phyloP scores from a whole-genome alignment of 164 flowering plant species.

The Pachysandra terminalis region DNA sequence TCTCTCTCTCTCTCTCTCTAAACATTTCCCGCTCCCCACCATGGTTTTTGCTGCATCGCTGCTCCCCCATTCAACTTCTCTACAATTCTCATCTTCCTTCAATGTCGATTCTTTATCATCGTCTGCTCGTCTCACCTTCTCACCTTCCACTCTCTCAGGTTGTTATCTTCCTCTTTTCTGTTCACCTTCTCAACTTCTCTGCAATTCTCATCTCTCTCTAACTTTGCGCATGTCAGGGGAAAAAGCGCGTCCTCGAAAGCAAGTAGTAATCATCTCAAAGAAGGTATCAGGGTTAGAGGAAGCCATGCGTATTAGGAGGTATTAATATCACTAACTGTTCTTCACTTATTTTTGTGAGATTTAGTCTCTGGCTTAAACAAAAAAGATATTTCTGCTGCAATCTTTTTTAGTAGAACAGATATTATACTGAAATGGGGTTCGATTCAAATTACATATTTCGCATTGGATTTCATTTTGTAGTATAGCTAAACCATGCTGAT shows the following conservation, averaged over 20 bases:
- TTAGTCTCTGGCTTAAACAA: too few relatives aligned
- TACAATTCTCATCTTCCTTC: slow-evolving; percentile 31
- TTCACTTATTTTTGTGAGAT: too few relatives aligned
- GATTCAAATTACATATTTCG: too few relatives aligned
- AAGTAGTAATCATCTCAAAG: slow-evolving; percentile 36
- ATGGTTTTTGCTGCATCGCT: slow-evolving; percentile 32
- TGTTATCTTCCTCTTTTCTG: not conserved
- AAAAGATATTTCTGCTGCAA: too few relatives aligned
- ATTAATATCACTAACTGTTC: not conserved
- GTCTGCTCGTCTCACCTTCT: slow-evolving; percentile 24
- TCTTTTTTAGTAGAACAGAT: too few relatives aligned
- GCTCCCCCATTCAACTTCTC: slow-evolving; percentile 14
- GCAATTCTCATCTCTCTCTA: slow-evolving; percentile 1
- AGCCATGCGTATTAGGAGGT: slow-evolving; percentile 75
- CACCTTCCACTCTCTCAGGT: slow-evolving; percentile 27
- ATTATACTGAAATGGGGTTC: too few relatives aligned
- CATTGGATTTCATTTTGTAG: too few relatives aligned
- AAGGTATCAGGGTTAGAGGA: slow-evolving; percentile 71
- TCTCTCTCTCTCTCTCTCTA: too few relatives aligned
- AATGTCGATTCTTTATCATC: slow-evolving; percentile 27
- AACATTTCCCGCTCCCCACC: not conserved
- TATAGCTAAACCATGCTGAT: too few relatives aligned
- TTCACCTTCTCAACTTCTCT: not conserved
- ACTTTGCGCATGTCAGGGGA: slow-evolving; percentile 27
- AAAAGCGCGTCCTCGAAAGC: slow-evolving; percentile 9